Evolutionary conservation across 2,329 filamentous ascomycete species (phyloP), one percentile per base, ranked within the genome.

Genomic region (Colletotrichum sidae): DNA sequence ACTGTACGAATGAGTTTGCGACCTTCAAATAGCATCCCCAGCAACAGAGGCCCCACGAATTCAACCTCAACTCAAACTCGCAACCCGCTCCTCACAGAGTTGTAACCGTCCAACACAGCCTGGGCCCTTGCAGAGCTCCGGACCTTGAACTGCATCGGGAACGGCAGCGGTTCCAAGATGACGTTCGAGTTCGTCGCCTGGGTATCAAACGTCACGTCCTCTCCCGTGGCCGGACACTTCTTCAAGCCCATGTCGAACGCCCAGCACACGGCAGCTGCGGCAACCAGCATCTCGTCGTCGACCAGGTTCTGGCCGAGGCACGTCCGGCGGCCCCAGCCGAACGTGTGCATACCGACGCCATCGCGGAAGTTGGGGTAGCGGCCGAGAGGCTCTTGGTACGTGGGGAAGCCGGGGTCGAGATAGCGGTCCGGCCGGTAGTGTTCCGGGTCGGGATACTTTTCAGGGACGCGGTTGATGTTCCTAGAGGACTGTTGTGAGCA

Each of bases 251-350:
- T 74, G 58, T 83, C 73, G 67, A 86, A 85, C 0, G 78, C 83
- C 84, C 84, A 86, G 44, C 83, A 78, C 9, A 84, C 72, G 7
- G 74, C 75, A 4, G 83, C 83, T 25, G 80, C 82, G 8, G 80
- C 78, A 50, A 85, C 77, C 69, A 86, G 83, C 70, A 85, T 81
- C 75, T 88, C 85, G 70, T 87, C 84, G 70, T 89, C 86, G 34
- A 86, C 88, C 50, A 90, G 83, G 59, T 85, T 84, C 76, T 88
- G 85, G 6, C 88, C 88, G 5, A 89, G 81, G 70, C 88, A 91
- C 12, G 84, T 83, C 67, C 88, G 83, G 47, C 88, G 86, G 39
- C 88, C 88, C 80, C 83, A 90, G 35, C 88, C 88, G 70, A 90
- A 90, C 0, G 85, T 88, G 68, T 88, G 85, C 84, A 90, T 87